phyloP scores from a whole-genome alignment of 495 filamentous ascomycete genomes.

The Beverwykella pulmonaria region DNA sequence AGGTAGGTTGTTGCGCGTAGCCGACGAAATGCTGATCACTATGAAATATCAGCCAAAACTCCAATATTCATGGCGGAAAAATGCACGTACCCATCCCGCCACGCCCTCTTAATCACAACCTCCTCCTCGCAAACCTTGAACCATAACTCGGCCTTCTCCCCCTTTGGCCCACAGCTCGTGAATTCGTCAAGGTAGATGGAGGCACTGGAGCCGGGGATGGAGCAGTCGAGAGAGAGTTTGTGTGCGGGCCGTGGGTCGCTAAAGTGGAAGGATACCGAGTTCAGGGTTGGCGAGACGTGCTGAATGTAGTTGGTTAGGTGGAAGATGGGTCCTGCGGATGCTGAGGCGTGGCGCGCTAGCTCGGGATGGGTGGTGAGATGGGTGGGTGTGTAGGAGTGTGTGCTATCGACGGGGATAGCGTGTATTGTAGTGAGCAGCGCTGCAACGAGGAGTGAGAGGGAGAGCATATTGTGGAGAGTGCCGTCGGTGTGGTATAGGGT shows the following conservation, averaged over 20 bases:
- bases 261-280: constrained; percentile 5
- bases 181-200: background rate
- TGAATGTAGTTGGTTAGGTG: background rate
- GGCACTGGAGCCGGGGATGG: background rate
- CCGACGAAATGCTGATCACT: background rate
- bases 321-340: background rate
- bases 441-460: background rate
- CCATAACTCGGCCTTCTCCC: background rate
- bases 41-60: background rate
- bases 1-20: background rate
- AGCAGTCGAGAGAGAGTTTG: background rate
- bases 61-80: background rate
- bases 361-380: background rate
- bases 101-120: constrained; percentile 10
- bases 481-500: background rate
- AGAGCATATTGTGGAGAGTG: background rate
- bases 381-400: no score
- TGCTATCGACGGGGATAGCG: background rate
- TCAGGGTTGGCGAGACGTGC: background rate
- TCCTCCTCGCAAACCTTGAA: background rate
- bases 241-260: constrained; percentile 5
- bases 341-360: no score
- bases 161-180: background rate
- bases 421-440: background rate
- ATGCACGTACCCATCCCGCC: constrained; percentile 5